A percentile compares a stretch with the other conserved stretches of the same genome.
These are phyloP conservation scores for Leptographium flavum DNA, from an alignment of 2,329 filamentous ascomycete genomes.

Conservation along the genomic window DNA sequence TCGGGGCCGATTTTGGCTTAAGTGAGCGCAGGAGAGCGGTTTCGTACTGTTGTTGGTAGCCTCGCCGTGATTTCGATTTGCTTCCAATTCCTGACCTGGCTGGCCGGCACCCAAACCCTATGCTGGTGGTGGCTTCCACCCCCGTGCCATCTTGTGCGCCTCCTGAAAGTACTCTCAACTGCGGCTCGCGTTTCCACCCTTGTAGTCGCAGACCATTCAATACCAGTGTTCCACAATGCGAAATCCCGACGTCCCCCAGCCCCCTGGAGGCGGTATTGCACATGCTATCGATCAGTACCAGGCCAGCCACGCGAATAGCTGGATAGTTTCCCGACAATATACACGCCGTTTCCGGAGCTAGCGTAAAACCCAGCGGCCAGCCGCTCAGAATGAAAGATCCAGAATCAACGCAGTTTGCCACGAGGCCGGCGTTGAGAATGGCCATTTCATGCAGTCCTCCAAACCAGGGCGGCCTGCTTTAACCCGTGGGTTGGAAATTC, in stretches of 20 bases:
- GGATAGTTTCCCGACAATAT: constrained; percentile 19
- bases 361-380: constrained; percentile 39
- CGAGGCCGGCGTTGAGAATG: constrained; percentile 29
- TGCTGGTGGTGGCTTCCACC: constrained; percentile 24
- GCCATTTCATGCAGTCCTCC: constrained; percentile 43
- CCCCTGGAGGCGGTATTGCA: constrained; percentile 14
- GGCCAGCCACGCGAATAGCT: constrained; percentile 27
- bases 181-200: constrained; percentile 15
- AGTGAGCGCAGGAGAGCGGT: constrained; percentile 33
- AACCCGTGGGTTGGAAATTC: constrained; percentile 40
- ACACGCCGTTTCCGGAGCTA: constrained; percentile 35
- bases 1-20: constrained; percentile 22
- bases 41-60: constrained; percentile 24
- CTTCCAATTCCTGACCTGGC: not conserved
- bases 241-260: constrained; percentile 9
- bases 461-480: constrained; percentile 28
- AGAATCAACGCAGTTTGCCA: constrained; percentile 23
- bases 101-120: not conserved
- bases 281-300: constrained; percentile 38
- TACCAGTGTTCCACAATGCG: constrained; percentile 14
- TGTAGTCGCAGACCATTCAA: constrained; percentile 17
- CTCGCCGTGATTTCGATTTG: constrained; percentile 7
- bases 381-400: constrained; percentile 36
- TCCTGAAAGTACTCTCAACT: constrained; percentile 26
- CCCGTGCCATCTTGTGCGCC: constrained; percentile 23